Conservation (phyloP, 1,139 yeast genomes). For the Geotrichum candidum region DNA sequence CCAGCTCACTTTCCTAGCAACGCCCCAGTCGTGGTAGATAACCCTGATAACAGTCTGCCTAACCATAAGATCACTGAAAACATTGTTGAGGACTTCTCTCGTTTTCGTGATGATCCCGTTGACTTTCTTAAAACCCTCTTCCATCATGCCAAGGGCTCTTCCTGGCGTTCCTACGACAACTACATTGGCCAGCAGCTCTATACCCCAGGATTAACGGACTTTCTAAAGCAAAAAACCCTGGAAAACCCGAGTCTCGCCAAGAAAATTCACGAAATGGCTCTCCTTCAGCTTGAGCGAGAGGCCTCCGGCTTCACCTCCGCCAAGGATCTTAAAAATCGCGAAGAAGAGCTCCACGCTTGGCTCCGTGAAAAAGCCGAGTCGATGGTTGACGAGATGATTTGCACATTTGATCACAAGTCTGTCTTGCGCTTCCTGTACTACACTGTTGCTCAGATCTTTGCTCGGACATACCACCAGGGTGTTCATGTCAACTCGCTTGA, state of each 20-base stretch:
- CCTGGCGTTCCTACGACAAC: conserved; percentile 38
- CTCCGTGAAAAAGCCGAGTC: conserved; percentile 30
- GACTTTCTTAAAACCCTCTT: conserved; percentile 31
- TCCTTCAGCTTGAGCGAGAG: conserved; percentile 31
- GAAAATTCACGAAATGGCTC: conserved; percentile 33
- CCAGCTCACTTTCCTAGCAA: conserved; percentile 3
- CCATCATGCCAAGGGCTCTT: conserved; percentile 33
- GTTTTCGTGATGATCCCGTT: conserved; percentile 37
- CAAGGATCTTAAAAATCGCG: conserved; percentile 20
- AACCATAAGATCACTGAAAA: conserved; percentile 12
- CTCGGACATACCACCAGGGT: conserved; percentile 41
- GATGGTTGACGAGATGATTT: conserved; percentile 34
- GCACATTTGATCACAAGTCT: conserved; percentile 33
- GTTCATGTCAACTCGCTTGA: conserved; percentile 38
- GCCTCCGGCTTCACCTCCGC: conserved; percentile 4
- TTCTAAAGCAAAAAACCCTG: conserved; percentile 30
- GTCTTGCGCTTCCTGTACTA: conserved; percentile 35
- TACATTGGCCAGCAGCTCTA: conserved; percentile 37
- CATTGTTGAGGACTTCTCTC: conserved; percentile 24
- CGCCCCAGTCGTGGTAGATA: background rate
- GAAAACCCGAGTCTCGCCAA: conserved; percentile 30
- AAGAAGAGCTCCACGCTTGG: conserved; percentile 30
- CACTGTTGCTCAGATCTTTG: conserved; percentile 37
- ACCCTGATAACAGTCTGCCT: background rate
- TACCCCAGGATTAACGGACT: conserved; percentile 33